These are phyloP conservation scores for Albatrellus sp. DNA, from an alignment of 1,284 basidiomycete genomes.

Conservation along the genomic window DNA sequence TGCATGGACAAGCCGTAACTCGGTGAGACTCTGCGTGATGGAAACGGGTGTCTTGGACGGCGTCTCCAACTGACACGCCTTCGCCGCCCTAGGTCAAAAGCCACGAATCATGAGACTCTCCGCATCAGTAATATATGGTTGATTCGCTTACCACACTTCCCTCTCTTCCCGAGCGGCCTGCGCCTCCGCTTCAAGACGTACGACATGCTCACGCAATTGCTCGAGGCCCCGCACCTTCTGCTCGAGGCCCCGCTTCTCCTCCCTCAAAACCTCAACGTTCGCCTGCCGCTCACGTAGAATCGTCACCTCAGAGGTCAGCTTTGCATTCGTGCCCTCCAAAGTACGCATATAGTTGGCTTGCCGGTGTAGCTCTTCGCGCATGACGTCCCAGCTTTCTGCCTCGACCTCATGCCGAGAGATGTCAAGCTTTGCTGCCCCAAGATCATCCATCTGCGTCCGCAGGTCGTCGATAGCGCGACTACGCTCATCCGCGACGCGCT, in stretches of 20 bases:
- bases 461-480: constrained; percentile 27
- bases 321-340: constrained; percentile 53
- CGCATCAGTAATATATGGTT: background rate
- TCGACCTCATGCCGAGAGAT: constrained; percentile 20
- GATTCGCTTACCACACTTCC: constrained; percentile 33
- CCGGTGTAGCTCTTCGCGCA: constrained; percentile 50
- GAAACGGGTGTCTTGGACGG: constrained; percentile 37
- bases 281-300: constrained; percentile 40
- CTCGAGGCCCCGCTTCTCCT: constrained; percentile 62
- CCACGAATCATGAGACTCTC: background rate
- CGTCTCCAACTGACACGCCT: constrained; percentile 19
- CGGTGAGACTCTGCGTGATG: constrained; percentile 39
- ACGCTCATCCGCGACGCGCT: constrained; percentile 29
- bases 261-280: constrained; percentile 58
- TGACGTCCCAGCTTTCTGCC: constrained; percentile 39
- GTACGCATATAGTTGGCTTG: constrained; percentile 48
- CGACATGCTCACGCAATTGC: constrained; percentile 42
- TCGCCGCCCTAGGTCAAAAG: constrained; percentile 24
- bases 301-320: constrained; percentile 40
- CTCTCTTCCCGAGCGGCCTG: constrained; percentile 43
- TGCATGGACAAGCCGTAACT: constrained; percentile 47
- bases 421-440: constrained; percentile 18
- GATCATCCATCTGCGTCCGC: constrained; percentile 35
- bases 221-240: constrained; percentile 40
- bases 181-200: constrained; percentile 48